phyloP scores from a whole-genome alignment of 495 filamentous ascomycete species.

The Pseudoneurospora amorphoporcata region DNA sequence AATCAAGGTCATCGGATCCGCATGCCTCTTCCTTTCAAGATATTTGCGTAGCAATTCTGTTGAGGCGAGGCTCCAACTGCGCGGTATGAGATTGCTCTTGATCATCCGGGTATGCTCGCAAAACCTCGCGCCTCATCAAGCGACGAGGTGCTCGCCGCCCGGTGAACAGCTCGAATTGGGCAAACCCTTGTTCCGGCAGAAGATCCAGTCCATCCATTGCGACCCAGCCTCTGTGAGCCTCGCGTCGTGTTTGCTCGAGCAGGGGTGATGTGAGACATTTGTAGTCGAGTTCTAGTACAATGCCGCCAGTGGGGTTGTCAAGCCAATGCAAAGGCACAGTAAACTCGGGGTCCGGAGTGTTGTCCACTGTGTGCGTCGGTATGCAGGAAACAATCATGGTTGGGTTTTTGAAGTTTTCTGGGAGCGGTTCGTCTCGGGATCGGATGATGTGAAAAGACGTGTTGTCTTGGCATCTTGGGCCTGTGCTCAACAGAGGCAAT shows the following conservation, averaged over 20 bases:
- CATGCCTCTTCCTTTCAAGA: not conserved
- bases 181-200: constrained; percentile 65
- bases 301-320: constrained; percentile 57
- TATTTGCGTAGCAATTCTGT: constrained; percentile 18
- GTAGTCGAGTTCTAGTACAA: constrained; percentile 63
- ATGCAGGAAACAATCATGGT: constrained; percentile 64
- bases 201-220: constrained; percentile 63
- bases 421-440: constrained; percentile 51
- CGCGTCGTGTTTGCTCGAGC: constrained; percentile 49
- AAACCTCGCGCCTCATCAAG: constrained; percentile 57
- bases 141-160: constrained; percentile 58
- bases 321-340: constrained; percentile 59
- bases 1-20: not conserved
- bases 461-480: constrained; percentile 32
- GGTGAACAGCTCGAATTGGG: constrained; percentile 69
- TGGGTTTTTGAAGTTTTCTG: constrained; percentile 44
- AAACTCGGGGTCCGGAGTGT: constrained; percentile 53
- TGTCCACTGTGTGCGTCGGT: constrained; percentile 50
- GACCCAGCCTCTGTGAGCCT: constrained; percentile 57
- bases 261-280: constrained; percentile 56
- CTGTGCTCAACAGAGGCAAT: constrained; percentile 35
- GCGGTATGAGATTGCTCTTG: constrained; percentile 18
- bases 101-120: constrained; percentile 38
- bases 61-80: constrained; percentile 21
- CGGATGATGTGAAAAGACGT: constrained; percentile 48